A percentile compares a stretch with the other conserved stretches of the same genome.
Conservation (phyloP, 352 stramenopile genomes). For the Phytophthora sp. region DNA sequence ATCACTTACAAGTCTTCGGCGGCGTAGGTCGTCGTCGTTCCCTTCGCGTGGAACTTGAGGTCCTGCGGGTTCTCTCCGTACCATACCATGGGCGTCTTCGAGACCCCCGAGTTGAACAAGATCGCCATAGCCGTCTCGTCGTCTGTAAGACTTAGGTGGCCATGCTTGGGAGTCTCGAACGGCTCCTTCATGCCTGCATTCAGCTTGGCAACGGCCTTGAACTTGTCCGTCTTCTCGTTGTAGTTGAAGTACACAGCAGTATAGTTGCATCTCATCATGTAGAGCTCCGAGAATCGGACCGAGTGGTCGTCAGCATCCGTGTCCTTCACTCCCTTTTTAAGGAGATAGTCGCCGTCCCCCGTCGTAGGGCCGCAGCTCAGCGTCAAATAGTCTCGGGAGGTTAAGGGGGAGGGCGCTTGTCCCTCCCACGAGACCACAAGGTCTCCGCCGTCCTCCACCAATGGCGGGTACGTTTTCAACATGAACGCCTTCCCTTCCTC, state of each 20-base stretch:
- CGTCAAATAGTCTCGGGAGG: constrained; percentile 61
- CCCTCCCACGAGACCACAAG: constrained; percentile 60
- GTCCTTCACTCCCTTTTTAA: constrained; percentile 45
- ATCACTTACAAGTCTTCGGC: constrained; percentile 58
- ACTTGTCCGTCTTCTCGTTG: constrained; percentile 19
- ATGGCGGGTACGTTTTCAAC: constrained; percentile 45
- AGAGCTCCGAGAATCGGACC: constrained; percentile 66
- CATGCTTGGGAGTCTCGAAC: constrained; percentile 69
- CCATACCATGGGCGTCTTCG: constrained; percentile 45
- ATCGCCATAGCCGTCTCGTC: constrained; percentile 60
- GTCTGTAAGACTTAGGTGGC: constrained; percentile 69
- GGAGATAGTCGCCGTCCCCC: constrained; percentile 53
- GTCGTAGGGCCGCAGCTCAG: constrained; percentile 65
- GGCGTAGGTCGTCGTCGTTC: constrained; percentile 60
- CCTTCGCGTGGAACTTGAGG: constrained; percentile 32
- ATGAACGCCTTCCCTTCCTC: constrained; percentile 21
- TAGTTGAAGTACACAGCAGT: constrained; percentile 64
- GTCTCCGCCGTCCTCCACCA: constrained; percentile 53
- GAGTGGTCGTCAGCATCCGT: constrained; percentile 39
- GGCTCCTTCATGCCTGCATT: constrained; percentile 56
- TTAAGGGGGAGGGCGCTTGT: constrained; percentile 1
- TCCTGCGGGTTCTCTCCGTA: constrained; percentile 42
- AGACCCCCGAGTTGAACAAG: constrained; percentile 76
- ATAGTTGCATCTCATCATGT: constrained; percentile 81
- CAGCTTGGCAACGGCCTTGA: constrained; percentile 41